Percentiles rank a stretch among this genome's conserved stretches.
phyloP scores from a whole-genome alignment of 1,284 basidiomycete species.

The Rhodotorula glutinis region DNA sequence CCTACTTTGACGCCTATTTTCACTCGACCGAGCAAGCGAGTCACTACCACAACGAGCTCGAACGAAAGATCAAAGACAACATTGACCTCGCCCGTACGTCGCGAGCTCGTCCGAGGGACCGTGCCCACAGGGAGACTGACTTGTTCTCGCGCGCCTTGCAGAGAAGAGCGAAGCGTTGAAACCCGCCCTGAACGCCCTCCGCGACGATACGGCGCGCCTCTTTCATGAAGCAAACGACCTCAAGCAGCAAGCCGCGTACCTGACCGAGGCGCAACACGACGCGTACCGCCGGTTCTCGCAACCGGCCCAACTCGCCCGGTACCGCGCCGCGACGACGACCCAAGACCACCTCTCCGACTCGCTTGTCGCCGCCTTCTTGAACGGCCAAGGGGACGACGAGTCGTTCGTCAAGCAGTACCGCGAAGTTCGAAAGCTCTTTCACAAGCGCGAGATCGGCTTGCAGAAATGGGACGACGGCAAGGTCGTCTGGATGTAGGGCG shows the following conservation, averaged over 20 bases:
- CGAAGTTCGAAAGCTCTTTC: slow-evolving; percentile 76
- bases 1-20: slow-evolving; percentile 81
- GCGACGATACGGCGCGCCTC: slow-evolving; percentile 50
- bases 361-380: slow-evolving; percentile 73
- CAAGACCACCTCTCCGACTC: slow-evolving; percentile 85
- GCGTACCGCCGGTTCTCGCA: slow-evolving; percentile 80
- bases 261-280: slow-evolving; percentile 75
- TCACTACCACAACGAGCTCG: slow-evolving; percentile 63
- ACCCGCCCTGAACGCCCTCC: slow-evolving; percentile 52
- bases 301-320: slow-evolving; percentile 77
- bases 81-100: slow-evolving; percentile 59
- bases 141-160: too few species aligned
- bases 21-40: slow-evolving; percentile 71
- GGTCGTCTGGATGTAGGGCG: slow-evolving; percentile 64
- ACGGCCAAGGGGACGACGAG: slow-evolving; percentile 61
- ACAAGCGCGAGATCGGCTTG: slow-evolving; percentile 83
- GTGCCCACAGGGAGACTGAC: too few species aligned
- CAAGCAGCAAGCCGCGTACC: slow-evolving; percentile 74
- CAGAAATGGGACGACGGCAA: slow-evolving; percentile 79
- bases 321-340: slow-evolving; percentile 76
- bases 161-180: slow-evolving; percentile 72
- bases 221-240: slow-evolving; percentile 78
- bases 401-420: slow-evolving; percentile 84
- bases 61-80: slow-evolving; percentile 73
- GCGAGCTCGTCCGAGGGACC: too few species aligned